phyloP scores from a whole-genome alignment of 2,329 filamentous ascomycete genomes.

The Neophaeococcomyces aloes region DNA sequence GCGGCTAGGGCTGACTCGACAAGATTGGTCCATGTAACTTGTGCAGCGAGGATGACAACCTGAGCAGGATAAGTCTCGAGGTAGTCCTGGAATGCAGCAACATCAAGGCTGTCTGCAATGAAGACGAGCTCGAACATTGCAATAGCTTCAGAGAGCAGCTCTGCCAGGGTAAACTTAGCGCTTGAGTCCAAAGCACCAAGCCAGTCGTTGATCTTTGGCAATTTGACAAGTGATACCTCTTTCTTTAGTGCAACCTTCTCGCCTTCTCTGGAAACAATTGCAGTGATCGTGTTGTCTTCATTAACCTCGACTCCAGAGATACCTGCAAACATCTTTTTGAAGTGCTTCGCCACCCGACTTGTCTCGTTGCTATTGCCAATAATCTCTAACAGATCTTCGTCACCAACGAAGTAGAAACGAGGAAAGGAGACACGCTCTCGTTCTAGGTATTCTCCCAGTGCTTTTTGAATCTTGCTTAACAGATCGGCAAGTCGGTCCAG shows the following conservation, averaged over 20 bases:
- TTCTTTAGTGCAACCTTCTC: constrained; percentile 80
- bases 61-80: constrained; percentile 81
- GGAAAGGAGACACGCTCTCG: constrained; percentile 96
- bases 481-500: constrained; percentile 92
- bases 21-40: constrained; percentile 83
- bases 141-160: constrained; percentile 77
- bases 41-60: constrained; percentile 86
- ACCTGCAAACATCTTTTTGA: constrained; percentile 99
- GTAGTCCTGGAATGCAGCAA: constrained; percentile 62
- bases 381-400: constrained; percentile 96
- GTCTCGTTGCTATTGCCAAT: constrained; percentile 99
- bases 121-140: constrained; percentile 73
- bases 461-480: constrained; percentile 98
- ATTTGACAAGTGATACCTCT: constrained; percentile 84
- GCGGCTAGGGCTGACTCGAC: constrained; percentile 67
- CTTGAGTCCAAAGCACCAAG: constrained; percentile 81
- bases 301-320: constrained; percentile 84
- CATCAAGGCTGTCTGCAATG: constrained; percentile 58
- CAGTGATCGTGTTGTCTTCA: constrained; percentile 78
- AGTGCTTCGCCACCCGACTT: constrained; percentile 89
- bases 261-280: constrained; percentile 90
- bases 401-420: constrained; percentile 97
- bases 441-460: constrained; percentile 94
- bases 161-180: constrained; percentile 90
- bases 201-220: constrained; percentile 97